These are phyloP conservation scores for Dryas drummondii DNA, from an alignment of 306 rosid genomes.

Conservation along the genomic window DNA sequence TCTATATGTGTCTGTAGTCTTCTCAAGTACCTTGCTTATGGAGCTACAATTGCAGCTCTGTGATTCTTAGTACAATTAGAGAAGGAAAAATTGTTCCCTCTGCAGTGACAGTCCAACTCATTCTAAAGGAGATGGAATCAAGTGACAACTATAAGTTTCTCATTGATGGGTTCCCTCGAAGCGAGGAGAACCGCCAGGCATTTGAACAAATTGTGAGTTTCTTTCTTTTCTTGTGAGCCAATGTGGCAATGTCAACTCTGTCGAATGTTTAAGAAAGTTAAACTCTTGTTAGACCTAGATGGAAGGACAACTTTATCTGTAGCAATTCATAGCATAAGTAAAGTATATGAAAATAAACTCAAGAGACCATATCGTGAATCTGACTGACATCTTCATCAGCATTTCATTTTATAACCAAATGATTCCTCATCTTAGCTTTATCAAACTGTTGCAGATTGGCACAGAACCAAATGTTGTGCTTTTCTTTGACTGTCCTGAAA, in stretches of 20 bases:
- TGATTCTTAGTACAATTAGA: conserved; percentile 67
- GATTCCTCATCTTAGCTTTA: background rate
- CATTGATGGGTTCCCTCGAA: conserved; percentile 92
- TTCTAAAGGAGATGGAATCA: conserved; percentile 76
- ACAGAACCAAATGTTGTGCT: conserved; percentile 79
- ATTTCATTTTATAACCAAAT: background rate
- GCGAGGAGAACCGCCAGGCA: conserved; percentile 83
- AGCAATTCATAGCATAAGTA: conserved; percentile 10
- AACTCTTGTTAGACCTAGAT: background rate
- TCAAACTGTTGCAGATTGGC: conserved; percentile 51
- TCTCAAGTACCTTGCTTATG: conserved; percentile 23
- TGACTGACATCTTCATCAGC: conserved; percentile 1
- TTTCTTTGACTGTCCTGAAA: conserved; percentile 93
- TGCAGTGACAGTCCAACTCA: conserved; percentile 69
- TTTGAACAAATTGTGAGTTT: conserved; percentile 77
- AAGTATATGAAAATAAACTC: background rate
- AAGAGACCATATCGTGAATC: conserved; percentile 8
- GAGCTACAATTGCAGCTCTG: conserved; percentile 52
- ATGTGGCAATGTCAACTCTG: background rate
- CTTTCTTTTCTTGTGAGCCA: conserved; percentile 22
- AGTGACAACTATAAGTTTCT: conserved; percentile 63
- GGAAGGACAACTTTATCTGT: background rate
- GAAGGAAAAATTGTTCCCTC: conserved; percentile 96
- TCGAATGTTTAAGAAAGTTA: background rate
- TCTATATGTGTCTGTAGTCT: background rate